phyloP scores from a whole-genome alignment of 257 asterid species.

The Solanum bulbocastanum region DNA sequence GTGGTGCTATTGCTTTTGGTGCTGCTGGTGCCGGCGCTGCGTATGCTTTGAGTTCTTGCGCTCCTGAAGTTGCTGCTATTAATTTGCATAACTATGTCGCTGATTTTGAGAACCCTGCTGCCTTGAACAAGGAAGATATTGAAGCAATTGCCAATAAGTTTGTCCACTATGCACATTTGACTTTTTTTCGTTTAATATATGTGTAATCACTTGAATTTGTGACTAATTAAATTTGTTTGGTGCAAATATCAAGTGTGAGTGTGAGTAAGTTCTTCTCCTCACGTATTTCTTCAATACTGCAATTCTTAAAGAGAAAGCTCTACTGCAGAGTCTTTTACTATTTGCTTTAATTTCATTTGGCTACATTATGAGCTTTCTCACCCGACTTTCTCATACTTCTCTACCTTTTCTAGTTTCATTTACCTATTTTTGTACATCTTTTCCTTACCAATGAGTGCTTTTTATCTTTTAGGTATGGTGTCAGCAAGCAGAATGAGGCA shows the following conservation, averaged over 20 bases:
- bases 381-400: background rate
- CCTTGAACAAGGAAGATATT: conserved; percentile 72
- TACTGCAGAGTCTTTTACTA: background rate
- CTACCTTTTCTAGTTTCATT: background rate
- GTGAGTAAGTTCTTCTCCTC: background rate
- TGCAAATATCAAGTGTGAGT: background rate
- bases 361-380: background rate
- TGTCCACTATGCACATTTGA: background rate
- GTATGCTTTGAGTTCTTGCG: conserved; percentile 72
- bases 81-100: conserved; percentile 79
- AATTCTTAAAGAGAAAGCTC: background rate
- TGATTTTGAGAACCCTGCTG: conserved; percentile 59
- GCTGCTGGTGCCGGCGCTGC: conserved; percentile 88
- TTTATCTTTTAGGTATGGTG: conserved; percentile 60
- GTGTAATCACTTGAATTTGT: background rate
- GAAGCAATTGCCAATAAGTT: conserved; percentile 75
- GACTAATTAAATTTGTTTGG: background rate
- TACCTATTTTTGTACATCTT: background rate
- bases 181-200: background rate
- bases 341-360: background rate
- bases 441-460: background rate
- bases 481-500: conserved; percentile 79
- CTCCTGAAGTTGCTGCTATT: conserved; percentile 83
- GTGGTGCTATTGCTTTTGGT: conserved; percentile 80
- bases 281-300: background rate